Conservation (phyloP, 805 yeast genomes). For the Citeromyces matritensis region DNA sequence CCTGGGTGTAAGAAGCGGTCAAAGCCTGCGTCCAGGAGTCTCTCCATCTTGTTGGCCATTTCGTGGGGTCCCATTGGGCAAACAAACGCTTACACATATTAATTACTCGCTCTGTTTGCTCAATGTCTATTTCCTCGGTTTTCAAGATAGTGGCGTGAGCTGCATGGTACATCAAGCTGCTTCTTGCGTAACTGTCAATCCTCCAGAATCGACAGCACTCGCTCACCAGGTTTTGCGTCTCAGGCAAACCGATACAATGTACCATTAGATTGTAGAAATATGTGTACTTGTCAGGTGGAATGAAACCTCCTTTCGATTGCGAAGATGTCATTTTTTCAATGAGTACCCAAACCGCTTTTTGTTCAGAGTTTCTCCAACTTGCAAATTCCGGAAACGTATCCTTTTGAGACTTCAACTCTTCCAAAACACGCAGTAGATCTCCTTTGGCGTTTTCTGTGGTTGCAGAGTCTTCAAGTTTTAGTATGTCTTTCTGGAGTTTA, state of each 20-base stretch:
- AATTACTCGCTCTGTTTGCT: too few relatives aligned
- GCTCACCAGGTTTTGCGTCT: conserved; percentile 22
- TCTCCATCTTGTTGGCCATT: too few relatives aligned
- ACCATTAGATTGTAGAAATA: conserved; percentile 26
- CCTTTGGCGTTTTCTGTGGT: neutral
- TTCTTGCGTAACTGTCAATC: conserved; percentile 30
- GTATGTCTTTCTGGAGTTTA: conserved; percentile 39
- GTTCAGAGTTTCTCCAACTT: conserved; percentile 25
- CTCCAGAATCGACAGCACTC: conserved; percentile 45
- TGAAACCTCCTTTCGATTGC: neutral
- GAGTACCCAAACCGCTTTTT: conserved; percentile 13
- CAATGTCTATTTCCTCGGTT: too few relatives aligned
- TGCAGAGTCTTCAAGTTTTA: conserved; percentile 3
- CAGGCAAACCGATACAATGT: conserved; percentile 22
- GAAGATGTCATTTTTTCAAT: conserved; percentile 8
- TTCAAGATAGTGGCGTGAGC: conserved; percentile 11
- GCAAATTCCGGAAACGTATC: conserved; percentile 14
- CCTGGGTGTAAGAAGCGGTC: neutral
- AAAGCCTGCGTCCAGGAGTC: too few relatives aligned
- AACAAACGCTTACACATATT: too few relatives aligned
- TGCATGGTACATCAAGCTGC: conserved; percentile 35
- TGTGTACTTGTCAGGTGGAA: conserved; percentile 4
- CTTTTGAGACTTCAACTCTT: conserved; percentile 4
- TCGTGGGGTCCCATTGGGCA: too few relatives aligned
- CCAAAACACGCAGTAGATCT: neutral